Evolutionary conservation across 108 stramenopile genomes (phyloP).

Genomic region (Pseudonitzschia pungens): DNA sequence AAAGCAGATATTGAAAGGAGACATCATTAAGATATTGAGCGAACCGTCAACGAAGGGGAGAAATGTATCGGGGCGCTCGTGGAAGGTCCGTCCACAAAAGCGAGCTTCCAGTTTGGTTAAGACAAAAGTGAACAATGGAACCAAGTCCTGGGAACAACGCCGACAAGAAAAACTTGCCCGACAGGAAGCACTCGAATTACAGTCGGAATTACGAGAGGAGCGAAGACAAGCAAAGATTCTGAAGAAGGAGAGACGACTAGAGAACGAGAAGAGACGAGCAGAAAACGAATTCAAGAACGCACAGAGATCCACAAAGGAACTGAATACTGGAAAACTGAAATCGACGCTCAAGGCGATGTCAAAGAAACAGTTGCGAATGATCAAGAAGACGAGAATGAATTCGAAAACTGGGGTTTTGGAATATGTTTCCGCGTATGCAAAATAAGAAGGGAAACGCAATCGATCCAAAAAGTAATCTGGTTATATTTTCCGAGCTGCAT

Average conservation of each 20-base stretch:
- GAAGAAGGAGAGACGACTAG: constrained; percentile 75
- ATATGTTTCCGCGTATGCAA: constrained; percentile 81
- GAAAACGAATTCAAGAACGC: constrained; percentile 82
- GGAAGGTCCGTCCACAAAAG: constrained; percentile 84
- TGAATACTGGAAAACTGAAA: constrained; percentile 65
- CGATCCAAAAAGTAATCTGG: neutral
- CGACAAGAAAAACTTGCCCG: constrained; percentile 40
- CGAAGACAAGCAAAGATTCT: constrained; percentile 35
- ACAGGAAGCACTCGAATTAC: constrained; percentile 47
- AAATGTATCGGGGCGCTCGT: constrained; percentile 73
- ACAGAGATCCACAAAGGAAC: constrained; percentile 51
- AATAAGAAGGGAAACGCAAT: constrained; percentile 37
- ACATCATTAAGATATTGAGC: constrained; percentile 26
- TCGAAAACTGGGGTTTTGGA: constrained; percentile 90
- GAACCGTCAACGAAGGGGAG: constrained; percentile 53
- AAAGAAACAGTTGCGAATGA: constrained; percentile 93
- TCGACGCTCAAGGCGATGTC: constrained; percentile 90
- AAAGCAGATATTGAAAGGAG: constrained; percentile 21
- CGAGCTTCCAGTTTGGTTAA: constrained; percentile 77
- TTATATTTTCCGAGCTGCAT: neutral
- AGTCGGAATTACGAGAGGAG: constrained; percentile 63
- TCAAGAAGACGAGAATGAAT: constrained; percentile 95
- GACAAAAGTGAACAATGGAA: constrained; percentile 57
- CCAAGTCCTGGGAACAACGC: constrained; percentile 62
- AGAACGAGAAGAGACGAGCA: constrained; percentile 75